phyloP scores from a whole-genome alignment of 148 eudicot species.

The Fagopyrum tataricum region DNA sequence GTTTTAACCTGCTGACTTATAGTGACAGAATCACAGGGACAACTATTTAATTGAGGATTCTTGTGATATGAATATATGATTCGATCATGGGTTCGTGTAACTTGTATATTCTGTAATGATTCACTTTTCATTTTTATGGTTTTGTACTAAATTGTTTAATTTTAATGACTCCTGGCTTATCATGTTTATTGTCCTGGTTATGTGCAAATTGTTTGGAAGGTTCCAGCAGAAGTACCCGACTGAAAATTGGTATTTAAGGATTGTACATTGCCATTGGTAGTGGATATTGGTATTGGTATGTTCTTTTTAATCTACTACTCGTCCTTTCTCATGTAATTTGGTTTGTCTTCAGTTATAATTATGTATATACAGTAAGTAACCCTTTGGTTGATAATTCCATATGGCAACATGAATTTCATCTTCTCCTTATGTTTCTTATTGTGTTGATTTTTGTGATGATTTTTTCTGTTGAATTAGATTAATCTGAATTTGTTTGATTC shows the following conservation, averaged over 20 bases:
- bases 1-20: no score
- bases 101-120: neutral
- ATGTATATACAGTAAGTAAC: neutral
- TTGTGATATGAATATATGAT: neutral
- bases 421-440: no score
- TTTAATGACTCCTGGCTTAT: neutral
- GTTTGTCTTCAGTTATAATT: neutral
- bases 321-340: neutral
- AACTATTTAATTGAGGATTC: neutral
- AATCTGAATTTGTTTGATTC: no score
- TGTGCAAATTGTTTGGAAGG: slow-evolving; percentile 33
- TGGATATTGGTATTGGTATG: slow-evolving; percentile 91
- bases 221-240: slow-evolving; percentile 65
- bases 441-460: no score
- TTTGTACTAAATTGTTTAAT: neutral
- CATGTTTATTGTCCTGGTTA: neutral
- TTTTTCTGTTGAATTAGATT: no score
- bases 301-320: neutral
- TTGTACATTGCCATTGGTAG: slow-evolving; percentile 61
- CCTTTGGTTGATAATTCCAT: neutral
- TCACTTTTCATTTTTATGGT: no score
- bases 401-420: neutral
- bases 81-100: neutral
- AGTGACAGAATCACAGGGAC: neutral
- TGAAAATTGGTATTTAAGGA: slow-evolving; percentile 73